Conservation (phyloP, 441 rosid genomes). For the Theobroma grandiflorum region DNA sequence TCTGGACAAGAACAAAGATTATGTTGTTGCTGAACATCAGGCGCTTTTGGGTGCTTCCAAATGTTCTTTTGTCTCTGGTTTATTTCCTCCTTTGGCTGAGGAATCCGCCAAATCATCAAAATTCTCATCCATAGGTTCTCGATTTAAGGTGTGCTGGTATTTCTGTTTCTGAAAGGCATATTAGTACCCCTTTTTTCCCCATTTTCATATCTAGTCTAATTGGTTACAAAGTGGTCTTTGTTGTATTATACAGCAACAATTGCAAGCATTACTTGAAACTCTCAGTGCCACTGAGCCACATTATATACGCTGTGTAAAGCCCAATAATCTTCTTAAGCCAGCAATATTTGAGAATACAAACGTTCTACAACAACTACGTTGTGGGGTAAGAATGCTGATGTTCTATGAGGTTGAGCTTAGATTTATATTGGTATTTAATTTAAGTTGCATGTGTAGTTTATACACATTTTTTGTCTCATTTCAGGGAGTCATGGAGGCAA, state of each 20-base stretch:
- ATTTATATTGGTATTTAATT: conserved; percentile 18
- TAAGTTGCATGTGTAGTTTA: conserved; percentile 28
- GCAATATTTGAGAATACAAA: conserved; percentile 90
- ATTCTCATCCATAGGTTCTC: conserved; percentile 97
- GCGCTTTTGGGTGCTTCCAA: conserved; percentile 88
- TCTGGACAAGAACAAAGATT: conserved; percentile 98
- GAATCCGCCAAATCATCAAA: conserved; percentile 90
- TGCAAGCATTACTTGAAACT: conserved; percentile 90
- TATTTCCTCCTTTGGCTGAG: conserved; percentile 80
- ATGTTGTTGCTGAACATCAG: conserved; percentile 99
- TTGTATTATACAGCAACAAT: conserved; percentile 82
- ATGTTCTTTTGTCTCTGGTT: conserved; percentile 85
- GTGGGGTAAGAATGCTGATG: conserved; percentile 83
- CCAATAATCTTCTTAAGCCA: conserved; percentile 98
- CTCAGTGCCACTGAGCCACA: conserved; percentile 97
- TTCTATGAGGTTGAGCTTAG: conserved; percentile 6
- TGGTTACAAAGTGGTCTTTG: conserved; percentile 30
- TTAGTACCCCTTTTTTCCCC: conserved; percentile 13
- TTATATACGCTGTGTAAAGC: conserved; percentile 99
- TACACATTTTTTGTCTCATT: conserved; percentile 17
- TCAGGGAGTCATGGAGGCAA: conserved; percentile 99
- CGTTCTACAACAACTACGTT: conserved; percentile 89
- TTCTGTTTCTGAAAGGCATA: conserved; percentile 22
- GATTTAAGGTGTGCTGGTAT: conserved; percentile 82
- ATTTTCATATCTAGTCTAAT: conserved; percentile 1